phyloP scores from a whole-genome alignment of 345 rosid genomes.

The Populus alba region DNA sequence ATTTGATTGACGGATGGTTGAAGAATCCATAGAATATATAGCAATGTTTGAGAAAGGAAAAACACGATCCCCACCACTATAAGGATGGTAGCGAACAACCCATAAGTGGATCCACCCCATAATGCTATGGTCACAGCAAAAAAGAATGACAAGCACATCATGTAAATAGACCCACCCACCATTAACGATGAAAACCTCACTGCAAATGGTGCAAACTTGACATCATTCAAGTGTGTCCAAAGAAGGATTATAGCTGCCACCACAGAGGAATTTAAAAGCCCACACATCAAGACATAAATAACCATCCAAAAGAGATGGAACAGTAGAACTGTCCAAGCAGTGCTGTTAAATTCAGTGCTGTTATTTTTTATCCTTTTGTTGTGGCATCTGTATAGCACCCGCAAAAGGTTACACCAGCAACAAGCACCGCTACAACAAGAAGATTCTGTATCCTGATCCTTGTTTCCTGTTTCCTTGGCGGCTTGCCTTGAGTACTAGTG shows the following conservation, averaged over 20 bases:
- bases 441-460: slow-evolving; percentile 22
- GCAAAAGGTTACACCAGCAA: slow-evolving; percentile 23
- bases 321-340: neutral
- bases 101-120: neutral
- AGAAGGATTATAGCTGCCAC: neutral
- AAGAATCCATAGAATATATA: neutral
- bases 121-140: neutral
- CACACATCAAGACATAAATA: neutral
- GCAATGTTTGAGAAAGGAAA: no score
- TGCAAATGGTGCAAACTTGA: neutral
- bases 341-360: neutral
- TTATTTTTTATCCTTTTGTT: neutral
- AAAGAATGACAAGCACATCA: neutral
- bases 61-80: neutral
- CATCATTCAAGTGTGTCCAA: neutral
- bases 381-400: slow-evolving; percentile 17
- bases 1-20: neutral
- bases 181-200: neutral
- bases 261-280: neutral
- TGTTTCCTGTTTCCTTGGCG: neutral
- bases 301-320: neutral
- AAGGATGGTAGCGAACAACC: neutral
- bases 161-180: neutral
- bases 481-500: neutral
- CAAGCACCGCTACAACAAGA: slow-evolving; percentile 21